A percentile compares a stretch with the other conserved stretches of the same genome.
These are phyloP conservation scores for Urtica urens DNA, from an alignment of 306 rosid species.

Conservation along the genomic window DNA sequence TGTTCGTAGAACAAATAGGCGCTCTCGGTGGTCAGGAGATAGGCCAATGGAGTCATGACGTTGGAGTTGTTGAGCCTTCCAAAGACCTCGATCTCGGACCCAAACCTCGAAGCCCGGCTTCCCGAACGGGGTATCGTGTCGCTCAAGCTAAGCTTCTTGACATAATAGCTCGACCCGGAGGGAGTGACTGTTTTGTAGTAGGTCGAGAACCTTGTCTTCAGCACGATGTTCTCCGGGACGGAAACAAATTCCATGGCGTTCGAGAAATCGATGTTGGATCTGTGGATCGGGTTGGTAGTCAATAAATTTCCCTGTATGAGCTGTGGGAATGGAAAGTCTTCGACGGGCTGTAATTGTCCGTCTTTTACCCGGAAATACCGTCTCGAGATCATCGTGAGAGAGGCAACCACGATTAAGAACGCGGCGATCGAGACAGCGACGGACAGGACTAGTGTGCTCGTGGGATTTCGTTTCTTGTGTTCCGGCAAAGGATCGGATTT, in stretches of 20 bases:
- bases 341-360: conserved; percentile 25
- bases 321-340: conserved; percentile 32
- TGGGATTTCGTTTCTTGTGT: conserved; percentile 24
- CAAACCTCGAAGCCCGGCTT: conserved; percentile 43
- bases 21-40: conserved; percentile 45
- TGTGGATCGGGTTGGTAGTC: conserved; percentile 59
- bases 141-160: conserved; percentile 75
- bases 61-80: conserved; percentile 81
- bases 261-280: conserved; percentile 56
- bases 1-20: conserved; percentile 62
- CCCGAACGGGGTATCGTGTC: conserved; percentile 62
- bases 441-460: conserved; percentile 26
- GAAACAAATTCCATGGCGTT: conserved; percentile 66
- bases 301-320: conserved; percentile 39
- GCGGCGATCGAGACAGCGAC: conserved; percentile 37
- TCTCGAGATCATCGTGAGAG: conserved; percentile 29
- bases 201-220: conserved; percentile 77
- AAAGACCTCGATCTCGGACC: conserved; percentile 41
- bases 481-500: background rate
- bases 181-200: conserved; percentile 70
- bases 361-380: conserved; percentile 37
- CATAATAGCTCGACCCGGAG: conserved; percentile 55
- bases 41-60: conserved; percentile 86
- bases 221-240: conserved; percentile 34
- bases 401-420: conserved; percentile 22